Conservation (phyloP, 352 stramenopile species). For the Phytopythium boreale region DNA sequence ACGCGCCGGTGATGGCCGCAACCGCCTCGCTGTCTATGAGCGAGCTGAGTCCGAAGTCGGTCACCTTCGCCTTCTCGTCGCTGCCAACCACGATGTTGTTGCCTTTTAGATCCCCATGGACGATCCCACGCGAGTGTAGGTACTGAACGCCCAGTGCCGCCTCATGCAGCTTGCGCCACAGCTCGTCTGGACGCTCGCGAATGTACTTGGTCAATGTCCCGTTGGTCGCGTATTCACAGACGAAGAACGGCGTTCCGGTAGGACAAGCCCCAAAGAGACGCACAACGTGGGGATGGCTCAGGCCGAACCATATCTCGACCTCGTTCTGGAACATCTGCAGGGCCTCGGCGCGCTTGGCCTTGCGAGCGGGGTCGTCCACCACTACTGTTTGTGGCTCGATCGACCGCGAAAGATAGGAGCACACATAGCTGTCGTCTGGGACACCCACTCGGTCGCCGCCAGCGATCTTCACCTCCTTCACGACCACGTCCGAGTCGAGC, state of each 20-base stretch:
- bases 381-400: too few relatives aligned
- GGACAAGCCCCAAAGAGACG: slow-evolving; percentile 37
- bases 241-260: slow-evolving; percentile 29
- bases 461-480: too few relatives aligned
- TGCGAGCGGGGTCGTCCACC: too few relatives aligned
- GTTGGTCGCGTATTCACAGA: slow-evolving; percentile 32
- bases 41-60: slow-evolving; percentile 27
- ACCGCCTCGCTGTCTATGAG: neutral
- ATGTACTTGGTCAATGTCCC: neutral
- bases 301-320: slow-evolving; percentile 20
- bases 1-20: slow-evolving; percentile 13
- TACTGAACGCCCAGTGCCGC: neutral
- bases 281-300: slow-evolving; percentile 36
- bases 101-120: slow-evolving; percentile 37
- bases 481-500: slow-evolving; percentile 21
- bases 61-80: slow-evolving; percentile 26
- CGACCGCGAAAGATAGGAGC: too few relatives aligned
- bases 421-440: too few relatives aligned
- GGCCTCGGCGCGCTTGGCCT: neutral
- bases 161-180: neutral
- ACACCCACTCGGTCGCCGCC: too few relatives aligned
- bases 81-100: slow-evolving; percentile 33
- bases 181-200: neutral
- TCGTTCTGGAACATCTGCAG: slow-evolving; percentile 13
- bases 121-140: slow-evolving; percentile 22